Percentiles rank a stretch among this genome's conserved stretches.
These are phyloP conservation scores for Talaromyces adpressus DNA, from an alignment of 495 filamentous ascomycete genomes.

Conservation along the genomic window DNA sequence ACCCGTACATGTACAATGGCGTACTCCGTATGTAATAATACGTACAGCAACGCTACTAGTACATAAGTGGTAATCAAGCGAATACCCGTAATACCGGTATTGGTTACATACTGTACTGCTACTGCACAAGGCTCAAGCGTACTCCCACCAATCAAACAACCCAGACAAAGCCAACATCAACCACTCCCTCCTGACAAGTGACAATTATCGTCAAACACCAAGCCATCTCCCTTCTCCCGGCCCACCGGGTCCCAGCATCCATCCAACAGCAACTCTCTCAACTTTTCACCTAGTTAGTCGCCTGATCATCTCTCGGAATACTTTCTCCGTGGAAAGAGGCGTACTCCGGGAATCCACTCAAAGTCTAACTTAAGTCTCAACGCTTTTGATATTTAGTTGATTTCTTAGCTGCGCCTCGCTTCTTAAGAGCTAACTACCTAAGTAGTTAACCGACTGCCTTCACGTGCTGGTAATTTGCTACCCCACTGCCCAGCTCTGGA, in stretches of 20 bases:
- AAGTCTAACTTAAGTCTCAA: not conserved
- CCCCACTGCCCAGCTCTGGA: not conserved
- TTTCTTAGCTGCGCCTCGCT: not conserved
- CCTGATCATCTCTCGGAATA: not conserved
- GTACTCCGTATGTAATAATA: not conserved
- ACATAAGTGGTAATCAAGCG: not conserved
- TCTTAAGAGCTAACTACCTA: not conserved
- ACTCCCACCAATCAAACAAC: not conserved
- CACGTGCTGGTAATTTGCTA: not conserved
- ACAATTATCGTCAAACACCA: not conserved
- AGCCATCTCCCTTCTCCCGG: not conserved
- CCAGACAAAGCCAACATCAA: not conserved
- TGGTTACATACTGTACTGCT: not conserved
- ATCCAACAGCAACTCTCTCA: not conserved
- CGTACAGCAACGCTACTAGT: not conserved
- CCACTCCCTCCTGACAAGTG: not conserved
- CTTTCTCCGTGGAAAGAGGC: not conserved
- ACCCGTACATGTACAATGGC: not conserved
- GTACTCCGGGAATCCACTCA: not conserved
- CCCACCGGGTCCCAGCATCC: too few species aligned
- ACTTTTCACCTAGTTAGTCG: not conserved
- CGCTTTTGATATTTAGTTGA: not conserved
- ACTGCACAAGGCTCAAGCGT: not conserved
- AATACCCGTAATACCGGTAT: not conserved
- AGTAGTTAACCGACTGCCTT: not conserved